phyloP scores from a whole-genome alignment of 2,329 filamentous ascomycete species.

The Pseudocercospora vitis region DNA sequence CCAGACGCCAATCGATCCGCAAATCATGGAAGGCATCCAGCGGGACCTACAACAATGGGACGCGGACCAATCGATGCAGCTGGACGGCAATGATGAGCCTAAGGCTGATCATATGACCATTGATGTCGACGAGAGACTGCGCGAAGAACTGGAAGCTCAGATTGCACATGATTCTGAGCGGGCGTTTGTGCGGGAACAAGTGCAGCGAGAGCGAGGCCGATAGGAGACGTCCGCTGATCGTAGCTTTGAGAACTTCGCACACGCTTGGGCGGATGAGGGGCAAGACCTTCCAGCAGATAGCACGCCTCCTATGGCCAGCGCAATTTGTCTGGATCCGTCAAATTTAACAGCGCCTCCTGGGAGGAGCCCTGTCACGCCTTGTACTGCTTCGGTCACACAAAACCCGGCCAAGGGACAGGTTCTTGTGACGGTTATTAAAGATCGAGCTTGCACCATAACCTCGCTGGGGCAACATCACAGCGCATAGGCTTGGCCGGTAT shows the following conservation, averaged over 20 bases:
- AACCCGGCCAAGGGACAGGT: no score
- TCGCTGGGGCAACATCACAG: no score
- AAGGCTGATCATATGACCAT: conserved; percentile 2
- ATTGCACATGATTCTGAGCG: conserved; percentile 5
- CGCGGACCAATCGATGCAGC: conserved; percentile 3
- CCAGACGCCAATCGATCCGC: conserved; percentile 60
- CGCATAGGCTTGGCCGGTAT: no score
- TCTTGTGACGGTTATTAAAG: no score
- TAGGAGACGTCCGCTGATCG: conserved; percentile 6
- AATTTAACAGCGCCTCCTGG: no score
- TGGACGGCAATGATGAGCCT: conserved; percentile 2
- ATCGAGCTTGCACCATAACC: no score
- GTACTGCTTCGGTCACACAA: no score
- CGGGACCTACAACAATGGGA: conserved; percentile 5
- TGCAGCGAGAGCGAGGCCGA: conserved; percentile 7
- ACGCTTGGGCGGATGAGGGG: neutral
- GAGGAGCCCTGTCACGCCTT: no score
- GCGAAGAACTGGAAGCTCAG: conserved; percentile 15
- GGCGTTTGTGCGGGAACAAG: neutral
- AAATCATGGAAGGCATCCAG: conserved; percentile 51
- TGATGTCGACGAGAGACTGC: conserved; percentile 11
- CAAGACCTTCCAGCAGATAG: neutral
- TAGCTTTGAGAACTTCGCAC: neutral
- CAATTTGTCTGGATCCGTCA: no score
- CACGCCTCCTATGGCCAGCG: no score